Percentiles rank a stretch among this genome's conserved stretches.
Conservation (phyloP, 2,329 filamentous ascomycete species). For the Conoideocrella luteorostrata region DNA sequence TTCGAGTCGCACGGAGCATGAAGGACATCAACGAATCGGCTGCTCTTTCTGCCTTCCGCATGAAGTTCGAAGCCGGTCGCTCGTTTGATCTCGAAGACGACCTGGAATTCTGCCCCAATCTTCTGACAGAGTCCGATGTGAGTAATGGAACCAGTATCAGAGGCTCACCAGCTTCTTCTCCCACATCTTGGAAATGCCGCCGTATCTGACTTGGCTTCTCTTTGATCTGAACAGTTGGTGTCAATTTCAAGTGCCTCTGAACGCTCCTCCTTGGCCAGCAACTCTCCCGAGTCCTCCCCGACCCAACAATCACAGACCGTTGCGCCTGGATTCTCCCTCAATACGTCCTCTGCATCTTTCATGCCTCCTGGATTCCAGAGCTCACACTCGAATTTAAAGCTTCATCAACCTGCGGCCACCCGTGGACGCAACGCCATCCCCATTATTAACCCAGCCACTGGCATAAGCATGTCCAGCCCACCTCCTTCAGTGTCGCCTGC, state of each 20-base stretch:
- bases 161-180: not conserved
- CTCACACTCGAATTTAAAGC: conserved; percentile 64
- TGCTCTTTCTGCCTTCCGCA: conserved; percentile 70
- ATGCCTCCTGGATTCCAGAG: conserved; percentile 59
- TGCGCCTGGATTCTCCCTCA: conserved; percentile 69
- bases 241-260: conserved; percentile 92
- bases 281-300: conserved; percentile 86
- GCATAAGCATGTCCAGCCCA: conserved; percentile 81
- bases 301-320: conserved; percentile 80
- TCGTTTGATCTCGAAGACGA: conserved; percentile 97
- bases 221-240: conserved; percentile 56
- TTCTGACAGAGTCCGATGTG: conserved; percentile 92
- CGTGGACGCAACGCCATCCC: conserved; percentile 92
- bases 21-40: conserved; percentile 80
- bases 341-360: conserved; percentile 60
- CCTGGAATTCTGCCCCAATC: conserved; percentile 86
- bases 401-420: conserved; percentile 85
- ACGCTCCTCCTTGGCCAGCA: conserved; percentile 89
- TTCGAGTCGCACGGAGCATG: conserved; percentile 76
- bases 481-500: conserved; percentile 64
- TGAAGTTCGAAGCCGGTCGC: conserved; percentile 81
- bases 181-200: not conserved
- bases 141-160: conserved; percentile 29
- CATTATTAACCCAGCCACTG: conserved; percentile 93
- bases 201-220: conserved; percentile 26